Evolutionary conservation across 495 filamentous ascomycete species (phyloP).

Genomic region (Talaromyces adpressus): DNA sequence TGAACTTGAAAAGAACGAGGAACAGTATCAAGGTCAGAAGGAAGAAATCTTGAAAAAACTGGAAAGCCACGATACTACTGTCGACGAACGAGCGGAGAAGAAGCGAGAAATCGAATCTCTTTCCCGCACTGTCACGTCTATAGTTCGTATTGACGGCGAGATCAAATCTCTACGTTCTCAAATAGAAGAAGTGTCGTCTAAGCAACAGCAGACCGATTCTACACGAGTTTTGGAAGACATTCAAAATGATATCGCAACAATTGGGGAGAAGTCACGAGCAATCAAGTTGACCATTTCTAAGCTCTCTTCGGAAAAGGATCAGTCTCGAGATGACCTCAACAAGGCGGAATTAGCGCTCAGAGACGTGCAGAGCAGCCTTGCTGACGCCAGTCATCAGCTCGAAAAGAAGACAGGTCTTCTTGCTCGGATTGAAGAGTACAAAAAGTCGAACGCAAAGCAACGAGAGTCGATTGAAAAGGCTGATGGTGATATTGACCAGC

Average conservation of each 20-base stretch:
- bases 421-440: conserved; percentile 64
- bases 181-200: conserved; percentile 60
- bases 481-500: conserved; percentile 60
- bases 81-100: conserved; percentile 55
- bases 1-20: conserved; percentile 53
- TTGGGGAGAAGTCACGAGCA: conserved; percentile 59
- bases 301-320: conserved; percentile 62
- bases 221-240: conserved; percentile 74
- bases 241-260: conserved; percentile 60
- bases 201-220: conserved; percentile 58
- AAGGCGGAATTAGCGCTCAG: conserved; percentile 64
- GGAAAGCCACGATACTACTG: conserved; percentile 64
- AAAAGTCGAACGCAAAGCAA: conserved; percentile 57
- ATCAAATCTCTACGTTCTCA: conserved; percentile 61
- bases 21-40: conserved; percentile 44
- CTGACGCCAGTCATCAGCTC: conserved; percentile 60
- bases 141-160: conserved; percentile 63
- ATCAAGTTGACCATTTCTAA: conserved; percentile 55
- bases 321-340: conserved; percentile 56
- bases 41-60: conserved; percentile 55
- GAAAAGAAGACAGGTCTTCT: conserved; percentile 67
- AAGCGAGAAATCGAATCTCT: conserved; percentile 72
- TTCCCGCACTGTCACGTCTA: conserved; percentile 66
- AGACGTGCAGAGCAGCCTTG: conserved; percentile 62
- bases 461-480: conserved; percentile 56